Percentiles rank a stretch among this genome's conserved stretches.
These are phyloP conservation scores for Trametes coccinea DNA, from an alignment of 768 basidiomycete species.

Conservation along the genomic window DNA sequence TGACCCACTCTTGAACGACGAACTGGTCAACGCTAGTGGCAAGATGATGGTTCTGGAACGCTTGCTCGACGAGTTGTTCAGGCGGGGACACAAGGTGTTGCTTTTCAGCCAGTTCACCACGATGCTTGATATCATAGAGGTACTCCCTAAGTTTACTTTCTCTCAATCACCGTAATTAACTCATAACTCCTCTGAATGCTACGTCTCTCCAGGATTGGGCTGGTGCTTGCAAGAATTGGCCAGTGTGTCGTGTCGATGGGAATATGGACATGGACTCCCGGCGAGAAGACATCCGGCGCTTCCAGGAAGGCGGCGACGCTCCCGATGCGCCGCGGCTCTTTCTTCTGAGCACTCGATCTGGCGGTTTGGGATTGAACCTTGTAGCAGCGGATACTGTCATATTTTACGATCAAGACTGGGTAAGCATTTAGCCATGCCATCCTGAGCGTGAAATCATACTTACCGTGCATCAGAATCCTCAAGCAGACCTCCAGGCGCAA, in stretches of 20 bases:
- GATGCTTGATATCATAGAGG: conserved; percentile 95
- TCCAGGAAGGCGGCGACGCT: conserved; percentile 70
- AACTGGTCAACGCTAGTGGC: conserved; percentile 83
- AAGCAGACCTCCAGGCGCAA: conserved; percentile 96
- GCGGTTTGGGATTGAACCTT: conserved; percentile 80
- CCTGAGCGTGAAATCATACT: not conserved
- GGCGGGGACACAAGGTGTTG: conserved; percentile 79
- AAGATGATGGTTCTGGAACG: conserved; percentile 98
- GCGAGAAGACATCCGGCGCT: conserved; percentile 80
- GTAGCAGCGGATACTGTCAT: conserved; percentile 89
- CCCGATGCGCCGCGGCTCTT: conserved; percentile 72
- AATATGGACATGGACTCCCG: conserved; percentile 77
- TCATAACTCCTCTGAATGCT: not conserved
- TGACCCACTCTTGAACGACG: conserved; percentile 68
- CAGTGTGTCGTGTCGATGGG: conserved; percentile 91
- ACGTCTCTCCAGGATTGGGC: conserved; percentile 78
- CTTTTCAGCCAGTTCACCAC: conserved; percentile 93
- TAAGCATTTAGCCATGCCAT: conserved; percentile 34
- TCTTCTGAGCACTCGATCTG: conserved; percentile 76
- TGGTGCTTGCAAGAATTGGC: conserved; percentile 76
- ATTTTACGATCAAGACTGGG: conserved; percentile 93
- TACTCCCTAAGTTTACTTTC: conserved; percentile 33
- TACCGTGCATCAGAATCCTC: conserved; percentile 64
- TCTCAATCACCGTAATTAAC: not conserved
- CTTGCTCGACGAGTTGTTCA: conserved; percentile 80